A percentile compares a stretch with the other conserved stretches of the same genome.
Conservation (phyloP, 306 rosid genomes). For the Purshia tridentata region DNA sequence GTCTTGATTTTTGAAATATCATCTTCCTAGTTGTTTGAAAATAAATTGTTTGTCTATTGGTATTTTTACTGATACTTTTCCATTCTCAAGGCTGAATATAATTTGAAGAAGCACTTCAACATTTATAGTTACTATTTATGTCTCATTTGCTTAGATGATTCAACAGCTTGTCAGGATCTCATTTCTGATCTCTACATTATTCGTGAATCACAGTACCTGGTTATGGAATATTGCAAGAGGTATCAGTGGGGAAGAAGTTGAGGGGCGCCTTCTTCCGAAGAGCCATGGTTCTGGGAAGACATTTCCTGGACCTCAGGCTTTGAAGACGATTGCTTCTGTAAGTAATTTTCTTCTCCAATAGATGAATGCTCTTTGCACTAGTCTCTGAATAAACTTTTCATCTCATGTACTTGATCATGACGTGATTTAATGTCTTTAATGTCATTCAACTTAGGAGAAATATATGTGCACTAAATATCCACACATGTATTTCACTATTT, state of each 20-base stretch:
- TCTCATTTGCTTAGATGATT: slow-evolving; percentile 8
- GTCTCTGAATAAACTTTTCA: not conserved
- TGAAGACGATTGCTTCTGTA: slow-evolving; percentile 72
- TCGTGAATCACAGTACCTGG: slow-evolving; percentile 70
- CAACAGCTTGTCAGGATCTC: slow-evolving; percentile 24
- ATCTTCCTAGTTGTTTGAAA: not conserved
- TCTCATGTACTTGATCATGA: not conserved
- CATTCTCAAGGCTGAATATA: not conserved
- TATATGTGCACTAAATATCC: not conserved
- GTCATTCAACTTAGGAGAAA: not conserved
- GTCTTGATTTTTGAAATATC: not conserved
- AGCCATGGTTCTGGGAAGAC: slow-evolving; percentile 99
- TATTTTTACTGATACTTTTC: not conserved
- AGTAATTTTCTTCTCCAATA: slow-evolving; percentile 30
- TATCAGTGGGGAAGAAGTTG: slow-evolving; percentile 84
- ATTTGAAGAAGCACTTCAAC: not conserved
- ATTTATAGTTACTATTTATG: not conserved
- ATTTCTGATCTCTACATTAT: slow-evolving; percentile 35
- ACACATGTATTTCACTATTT: not conserved
- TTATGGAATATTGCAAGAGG: slow-evolving; percentile 97
- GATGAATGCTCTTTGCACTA: not conserved
- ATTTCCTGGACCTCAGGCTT: slow-evolving; percentile 87
- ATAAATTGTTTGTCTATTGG: not conserved
- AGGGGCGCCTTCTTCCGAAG: slow-evolving; percentile 86
- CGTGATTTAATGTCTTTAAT: not conserved